These are phyloP conservation scores for Ceratocystis cacaofunesta DNA, from an alignment of 2,329 filamentous ascomycete genomes.

Conservation along the genomic window DNA sequence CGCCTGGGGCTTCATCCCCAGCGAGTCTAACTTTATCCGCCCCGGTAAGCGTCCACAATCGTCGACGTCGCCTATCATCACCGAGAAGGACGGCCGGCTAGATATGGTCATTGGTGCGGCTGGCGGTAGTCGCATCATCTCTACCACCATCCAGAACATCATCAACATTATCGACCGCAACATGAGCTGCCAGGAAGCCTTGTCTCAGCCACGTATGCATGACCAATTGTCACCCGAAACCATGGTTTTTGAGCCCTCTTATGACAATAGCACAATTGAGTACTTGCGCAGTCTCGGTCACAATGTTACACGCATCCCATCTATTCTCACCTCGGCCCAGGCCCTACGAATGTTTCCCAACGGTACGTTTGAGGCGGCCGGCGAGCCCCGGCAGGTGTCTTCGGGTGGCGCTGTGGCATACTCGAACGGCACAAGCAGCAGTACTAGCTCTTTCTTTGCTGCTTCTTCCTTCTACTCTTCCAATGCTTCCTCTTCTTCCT, in stretches of 20 bases:
- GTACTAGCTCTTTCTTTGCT: background rate
- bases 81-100: constrained; percentile 53
- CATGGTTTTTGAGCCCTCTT: constrained; percentile 56
- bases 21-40: constrained; percentile 58
- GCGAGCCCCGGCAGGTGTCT: constrained; percentile 65
- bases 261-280: constrained; percentile 52
- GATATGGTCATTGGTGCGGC: constrained; percentile 64
- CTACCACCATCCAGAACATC: constrained; percentile 62
- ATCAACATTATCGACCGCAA: constrained; percentile 57
- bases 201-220: constrained; percentile 58
- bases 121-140: constrained; percentile 75
- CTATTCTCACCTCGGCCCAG: constrained; percentile 56
- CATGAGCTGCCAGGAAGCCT: constrained; percentile 45
- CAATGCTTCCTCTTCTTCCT: too few relatives aligned
- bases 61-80: constrained; percentile 63
- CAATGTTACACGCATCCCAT: constrained; percentile 57
- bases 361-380: constrained; percentile 60
- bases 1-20: constrained; percentile 72
- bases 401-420: constrained; percentile 49
- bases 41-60: constrained; percentile 67
- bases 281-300: constrained; percentile 54
- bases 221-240: constrained; percentile 64
- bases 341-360: constrained; percentile 49
- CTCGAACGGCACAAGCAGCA: background rate
- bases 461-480: background rate